phyloP scores from a whole-genome alignment of 2,329 filamentous ascomycete genomes.

The Coniochaeta ligniaria region DNA sequence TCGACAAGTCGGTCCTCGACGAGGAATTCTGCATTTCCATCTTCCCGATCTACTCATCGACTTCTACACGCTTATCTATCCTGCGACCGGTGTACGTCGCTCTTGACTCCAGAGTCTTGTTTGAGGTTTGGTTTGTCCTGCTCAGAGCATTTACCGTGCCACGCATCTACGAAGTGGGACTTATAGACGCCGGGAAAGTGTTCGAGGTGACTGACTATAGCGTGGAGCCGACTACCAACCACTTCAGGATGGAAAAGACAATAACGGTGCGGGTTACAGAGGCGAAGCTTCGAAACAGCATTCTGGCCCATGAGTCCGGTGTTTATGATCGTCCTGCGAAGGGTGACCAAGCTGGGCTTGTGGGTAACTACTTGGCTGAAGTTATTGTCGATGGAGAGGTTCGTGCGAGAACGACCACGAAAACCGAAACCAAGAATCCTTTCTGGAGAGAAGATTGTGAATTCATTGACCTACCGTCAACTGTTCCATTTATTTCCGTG shows the following conservation, averaged over 20 bases:
- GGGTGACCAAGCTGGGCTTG: slow-evolving; percentile 33
- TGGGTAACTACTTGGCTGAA: slow-evolving; percentile 72
- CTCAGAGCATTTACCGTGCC: slow-evolving; percentile 87
- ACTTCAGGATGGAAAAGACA: slow-evolving; percentile 57
- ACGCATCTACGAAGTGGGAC: slow-evolving; percentile 65
- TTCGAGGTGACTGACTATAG: slow-evolving; percentile 32
- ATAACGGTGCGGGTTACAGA: slow-evolving; percentile 53
- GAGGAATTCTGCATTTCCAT: slow-evolving; percentile 93
- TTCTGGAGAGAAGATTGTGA: slow-evolving; percentile 81
- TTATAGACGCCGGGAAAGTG: slow-evolving; percentile 32
- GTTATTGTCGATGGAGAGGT: slow-evolving; percentile 75
- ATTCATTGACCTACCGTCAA: slow-evolving; percentile 65
- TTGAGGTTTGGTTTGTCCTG: slow-evolving; percentile 95
- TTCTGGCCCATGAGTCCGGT: slow-evolving; percentile 15
- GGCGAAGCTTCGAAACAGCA: slow-evolving; percentile 46
- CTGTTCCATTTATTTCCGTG: slow-evolving; percentile 62
- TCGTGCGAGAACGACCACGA: slow-evolving; percentile 66
- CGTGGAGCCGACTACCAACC: slow-evolving; percentile 34
- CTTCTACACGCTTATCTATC: slow-evolving; percentile 64
- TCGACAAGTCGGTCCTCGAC: slow-evolving; percentile 85
- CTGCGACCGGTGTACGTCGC: slow-evolving; percentile 86
- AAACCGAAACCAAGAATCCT: slow-evolving; percentile 63
- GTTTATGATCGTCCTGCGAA: slow-evolving; percentile 20
- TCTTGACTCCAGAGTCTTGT: slow-evolving; percentile 79
- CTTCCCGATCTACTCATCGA: slow-evolving; percentile 83